Evolutionary conservation across 495 filamentous ascomycete genomes (phyloP), one percentile per base, ranked within the genome.

Genomic region (Cetradonia linearis): DNA sequence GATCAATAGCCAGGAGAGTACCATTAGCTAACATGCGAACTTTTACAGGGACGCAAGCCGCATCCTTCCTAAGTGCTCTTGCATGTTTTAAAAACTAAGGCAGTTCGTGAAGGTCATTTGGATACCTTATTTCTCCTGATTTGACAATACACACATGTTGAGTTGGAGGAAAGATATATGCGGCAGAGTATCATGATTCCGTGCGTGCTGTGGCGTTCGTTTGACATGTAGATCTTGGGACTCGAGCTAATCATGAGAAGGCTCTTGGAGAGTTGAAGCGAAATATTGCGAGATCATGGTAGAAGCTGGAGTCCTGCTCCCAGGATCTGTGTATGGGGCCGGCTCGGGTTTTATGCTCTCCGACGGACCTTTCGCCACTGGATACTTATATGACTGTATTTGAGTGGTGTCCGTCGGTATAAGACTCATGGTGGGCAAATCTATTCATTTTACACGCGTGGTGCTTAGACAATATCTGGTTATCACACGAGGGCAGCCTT

Each of bases 141-240:
- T n/a, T n/a, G n/a, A n/a, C n/a, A 13, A 53, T 25, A 44, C 44
- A 20, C 47, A 27, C 11, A 50, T 8, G 56, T 57, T n/a, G 20
- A 8, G n/a, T 38, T 37, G 25, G 8, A 59, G 47, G 23, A 20
- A 20, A 23, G 13, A 46, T 38, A 27, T 25, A 42, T 28, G 7
- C 37, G 14, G 36, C 23, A 50, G n/a, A 52, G 16, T 20, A 18
- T 30, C 57, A 59, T 59, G 16, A 30, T 53, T 38, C 34, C 25
- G 36, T 38, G 38, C 25, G 34, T 46, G 6, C 47, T 18, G 5
- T 23, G 49, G 49, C 59, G 25, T 44, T 60, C 38, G 38, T 54
- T 37, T 18, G 28, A 48, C 30, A 40, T 59, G 61, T 28, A 66
- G 64, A 66, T 66, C 64, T 63, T 55, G 61, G 63, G 61, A 61